phyloP scores from a whole-genome alignment of 78 protist genomes.

The slime mould (Dictyostelium discoideum) region DNA sequence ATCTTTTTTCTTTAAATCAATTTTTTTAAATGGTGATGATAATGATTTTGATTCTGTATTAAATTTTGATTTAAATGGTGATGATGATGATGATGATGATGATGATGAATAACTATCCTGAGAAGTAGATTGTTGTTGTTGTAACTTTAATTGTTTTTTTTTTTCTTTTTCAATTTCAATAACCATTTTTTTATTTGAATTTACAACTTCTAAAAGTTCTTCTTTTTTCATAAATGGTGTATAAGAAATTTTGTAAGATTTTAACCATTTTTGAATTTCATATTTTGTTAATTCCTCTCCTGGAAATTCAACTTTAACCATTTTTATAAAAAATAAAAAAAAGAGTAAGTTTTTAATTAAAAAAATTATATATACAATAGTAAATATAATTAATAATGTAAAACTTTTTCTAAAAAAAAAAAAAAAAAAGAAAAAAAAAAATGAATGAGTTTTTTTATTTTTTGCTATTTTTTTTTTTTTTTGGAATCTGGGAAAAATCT shows the following conservation, averaged over 20 bases:
- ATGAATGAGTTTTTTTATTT: too few relatives aligned
- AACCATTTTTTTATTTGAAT: slow-evolving; percentile 39
- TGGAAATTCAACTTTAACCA: slow-evolving; percentile 63
- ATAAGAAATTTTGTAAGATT: slow-evolving; percentile 26
- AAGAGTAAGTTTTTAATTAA: background rate
- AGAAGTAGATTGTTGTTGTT: background rate
- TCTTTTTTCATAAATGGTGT: slow-evolving; percentile 52
- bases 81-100: slow-evolving; percentile 24
- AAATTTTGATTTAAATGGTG: background rate
- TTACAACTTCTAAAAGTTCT: slow-evolving; percentile 18
- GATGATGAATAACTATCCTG: background rate
- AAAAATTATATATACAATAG: background rate
- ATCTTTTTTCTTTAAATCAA: background rate
- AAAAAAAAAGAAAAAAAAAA: background rate
- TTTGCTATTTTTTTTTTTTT: too few relatives aligned
- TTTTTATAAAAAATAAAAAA: background rate
- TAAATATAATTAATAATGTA: background rate
- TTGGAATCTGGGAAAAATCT: background rate
- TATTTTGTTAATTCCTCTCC: slow-evolving; percentile 35
- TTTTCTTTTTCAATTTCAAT: slow-evolving; percentile 35
- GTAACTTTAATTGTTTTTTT: slow-evolving; percentile 16
- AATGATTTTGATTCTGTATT: slow-evolving; percentile 29
- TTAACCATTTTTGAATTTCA: slow-evolving; percentile 75
- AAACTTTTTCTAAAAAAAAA: background rate
- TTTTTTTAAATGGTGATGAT: slow-evolving; percentile 69